Evolutionary conservation across 208 protist species (phyloP).

Genomic region (Trypanosoma lewisi): DNA sequence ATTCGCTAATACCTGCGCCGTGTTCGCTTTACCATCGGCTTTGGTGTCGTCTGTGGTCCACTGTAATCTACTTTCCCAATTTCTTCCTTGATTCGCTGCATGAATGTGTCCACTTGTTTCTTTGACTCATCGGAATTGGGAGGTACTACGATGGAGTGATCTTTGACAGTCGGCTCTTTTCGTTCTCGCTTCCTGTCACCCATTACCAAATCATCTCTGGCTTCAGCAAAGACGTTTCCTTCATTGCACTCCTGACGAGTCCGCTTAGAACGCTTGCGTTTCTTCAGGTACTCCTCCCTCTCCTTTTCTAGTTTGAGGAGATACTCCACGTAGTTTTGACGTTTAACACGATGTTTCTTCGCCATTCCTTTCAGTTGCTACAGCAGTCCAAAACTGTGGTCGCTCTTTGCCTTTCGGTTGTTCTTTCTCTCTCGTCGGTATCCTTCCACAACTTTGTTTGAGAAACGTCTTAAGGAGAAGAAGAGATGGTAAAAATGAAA

Average conservation of each 20-base stretch:
- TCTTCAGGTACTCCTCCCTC: slow-evolving; percentile 69
- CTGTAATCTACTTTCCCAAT: not conserved
- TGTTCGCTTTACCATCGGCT: not conserved
- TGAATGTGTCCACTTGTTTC: not conserved
- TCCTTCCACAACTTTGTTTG: not conserved
- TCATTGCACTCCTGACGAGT: slow-evolving; percentile 46
- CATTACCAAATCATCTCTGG: slow-evolving; percentile 14
- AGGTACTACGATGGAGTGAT: not conserved
- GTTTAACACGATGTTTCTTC: slow-evolving; percentile 89
- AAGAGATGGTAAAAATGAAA: no score
- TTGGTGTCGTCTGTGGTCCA: no score
- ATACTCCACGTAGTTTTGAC: slow-evolving; percentile 79
- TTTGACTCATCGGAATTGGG: not conserved
- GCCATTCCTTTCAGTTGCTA: slow-evolving; percentile 43
- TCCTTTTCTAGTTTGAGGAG: slow-evolving; percentile 69
- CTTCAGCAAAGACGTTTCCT: slow-evolving; percentile 33
- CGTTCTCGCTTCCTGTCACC: slow-evolving; percentile 24
- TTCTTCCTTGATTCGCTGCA: not conserved
- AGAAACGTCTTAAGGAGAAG: not conserved
- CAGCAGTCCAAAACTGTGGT: not conserved
- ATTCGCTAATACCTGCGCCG: slow-evolving; percentile 15
- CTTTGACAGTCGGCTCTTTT: slow-evolving; percentile 21
- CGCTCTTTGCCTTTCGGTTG: not conserved
- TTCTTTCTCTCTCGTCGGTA: no score
- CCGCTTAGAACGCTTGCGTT: slow-evolving; percentile 68